Conservation (phyloP, 805 yeast genomes). For the Saccharomycodes ludwigii region DNA sequence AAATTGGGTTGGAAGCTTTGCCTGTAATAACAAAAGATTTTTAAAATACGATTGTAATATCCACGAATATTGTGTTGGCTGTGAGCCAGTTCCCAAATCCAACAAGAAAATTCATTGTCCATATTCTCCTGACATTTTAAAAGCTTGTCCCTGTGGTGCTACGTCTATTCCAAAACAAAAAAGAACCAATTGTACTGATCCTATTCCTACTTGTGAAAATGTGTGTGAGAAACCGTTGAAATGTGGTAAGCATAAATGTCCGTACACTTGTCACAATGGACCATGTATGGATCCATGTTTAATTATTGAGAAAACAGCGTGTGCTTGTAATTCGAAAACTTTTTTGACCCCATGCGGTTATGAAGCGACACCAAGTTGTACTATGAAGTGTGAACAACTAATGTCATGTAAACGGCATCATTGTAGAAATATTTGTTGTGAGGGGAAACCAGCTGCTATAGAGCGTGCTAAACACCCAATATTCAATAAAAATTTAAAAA, state of each 20-base stretch:
- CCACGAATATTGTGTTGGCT: conserved; percentile 42
- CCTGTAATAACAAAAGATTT: conserved; percentile 34
- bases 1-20: conserved; percentile 39
- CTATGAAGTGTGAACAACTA: conserved; percentile 57
- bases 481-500: conserved; percentile 23
- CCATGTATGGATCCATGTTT: conserved; percentile 57
- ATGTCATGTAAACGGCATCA: conserved; percentile 74
- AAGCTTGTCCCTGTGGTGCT: conserved; percentile 74
- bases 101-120: conserved; percentile 37
- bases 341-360: conserved; percentile 55
- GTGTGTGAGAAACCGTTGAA: conserved; percentile 48
- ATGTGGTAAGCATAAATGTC: conserved; percentile 68
- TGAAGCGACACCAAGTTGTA: conserved; percentile 48
- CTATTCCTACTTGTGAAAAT: conserved; percentile 62
- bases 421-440: conserved; percentile 60
- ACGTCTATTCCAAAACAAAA: conserved; percentile 29
- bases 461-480: conserved; percentile 29
- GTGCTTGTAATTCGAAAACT: conserved; percentile 50
- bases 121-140: conserved; percentile 43
- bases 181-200: conserved; percentile 58
- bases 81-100: conserved; percentile 20
- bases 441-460: conserved; percentile 47
- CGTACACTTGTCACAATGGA: conserved; percentile 64
- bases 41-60: conserved; percentile 49
- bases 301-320: conserved; percentile 36